These are phyloP conservation scores for Kitagawia praeruptora DNA, from an alignment of 129 eudicot species.

Conservation along the genomic window DNA sequence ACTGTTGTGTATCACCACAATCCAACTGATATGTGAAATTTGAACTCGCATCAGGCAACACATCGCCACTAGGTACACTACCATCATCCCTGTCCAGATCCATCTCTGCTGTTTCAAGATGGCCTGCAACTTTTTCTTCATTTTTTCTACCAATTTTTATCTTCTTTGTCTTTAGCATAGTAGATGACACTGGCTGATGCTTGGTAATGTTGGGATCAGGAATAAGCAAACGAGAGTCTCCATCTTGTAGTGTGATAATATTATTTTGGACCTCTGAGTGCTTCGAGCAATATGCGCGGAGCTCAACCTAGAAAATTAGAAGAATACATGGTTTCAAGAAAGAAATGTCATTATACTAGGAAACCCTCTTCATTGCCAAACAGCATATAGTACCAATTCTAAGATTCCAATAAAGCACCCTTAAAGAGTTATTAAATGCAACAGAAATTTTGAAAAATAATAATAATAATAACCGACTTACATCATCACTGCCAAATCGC, in stretches of 20 bases:
- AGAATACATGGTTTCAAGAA: not conserved
- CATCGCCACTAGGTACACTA: constrained; percentile 25
- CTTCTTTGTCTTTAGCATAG: constrained; percentile 22
- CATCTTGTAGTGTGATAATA: constrained; percentile 18
- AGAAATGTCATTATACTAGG: not conserved
- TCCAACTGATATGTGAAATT: constrained; percentile 35
- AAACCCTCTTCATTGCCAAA: not conserved
- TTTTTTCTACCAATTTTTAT: constrained; percentile 28
- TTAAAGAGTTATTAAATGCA: no score
- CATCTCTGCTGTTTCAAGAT: constrained; percentile 23
- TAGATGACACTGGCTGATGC: constrained; percentile 2
- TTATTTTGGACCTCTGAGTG: constrained; percentile 55
- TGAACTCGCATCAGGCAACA: constrained; percentile 23
- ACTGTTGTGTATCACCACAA: constrained; percentile 27
- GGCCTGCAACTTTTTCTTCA: constrained; percentile 27
- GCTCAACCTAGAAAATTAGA: constrained; percentile 54
- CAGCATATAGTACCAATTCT: not conserved
- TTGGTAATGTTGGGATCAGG: constrained; percentile 18
- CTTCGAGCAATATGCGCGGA: constrained; percentile 85
- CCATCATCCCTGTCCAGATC: constrained; percentile 23
- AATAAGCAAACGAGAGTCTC: constrained; percentile 23
- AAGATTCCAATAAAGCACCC: not conserved
- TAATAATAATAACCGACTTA: constrained; percentile 22
- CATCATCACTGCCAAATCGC: constrained; percentile 93
- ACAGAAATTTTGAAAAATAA: not conserved